A percentile compares a stretch with the other conserved stretches of the same genome.
phyloP scores from a whole-genome alignment of 1,284 basidiomycete genomes.

The Microbotryum lychnidis-dioicae region DNA sequence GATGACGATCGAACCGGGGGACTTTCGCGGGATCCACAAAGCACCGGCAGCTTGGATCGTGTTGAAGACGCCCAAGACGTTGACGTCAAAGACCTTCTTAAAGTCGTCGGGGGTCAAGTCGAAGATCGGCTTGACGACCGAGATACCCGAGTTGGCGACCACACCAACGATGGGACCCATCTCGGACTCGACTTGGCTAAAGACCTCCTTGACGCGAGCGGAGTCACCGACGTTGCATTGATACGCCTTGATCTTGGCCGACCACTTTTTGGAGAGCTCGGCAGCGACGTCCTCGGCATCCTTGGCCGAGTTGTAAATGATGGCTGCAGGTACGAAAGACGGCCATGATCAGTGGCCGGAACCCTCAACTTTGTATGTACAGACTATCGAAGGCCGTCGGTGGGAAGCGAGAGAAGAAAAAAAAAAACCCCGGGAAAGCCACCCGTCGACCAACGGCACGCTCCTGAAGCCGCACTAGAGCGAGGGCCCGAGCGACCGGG shows the following conservation, averaged over 20 bases:
- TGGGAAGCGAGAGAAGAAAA: neutral
- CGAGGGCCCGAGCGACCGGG: too few relatives aligned
- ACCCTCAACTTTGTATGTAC: too few relatives aligned
- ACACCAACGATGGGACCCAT: constrained; percentile 43
- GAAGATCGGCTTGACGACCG: constrained; percentile 48
- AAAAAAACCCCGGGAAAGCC: too few relatives aligned
- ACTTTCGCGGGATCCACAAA: constrained; percentile 36
- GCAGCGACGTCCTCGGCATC: constrained; percentile 44
- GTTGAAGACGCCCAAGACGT: constrained; percentile 46
- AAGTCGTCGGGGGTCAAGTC: constrained; percentile 48
- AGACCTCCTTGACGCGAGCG: constrained; percentile 39
- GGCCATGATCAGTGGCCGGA: neutral
- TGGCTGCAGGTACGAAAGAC: constrained; percentile 5
- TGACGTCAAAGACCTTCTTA: constrained; percentile 40
- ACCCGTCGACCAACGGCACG: neutral
- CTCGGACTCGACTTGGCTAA: constrained; percentile 43
- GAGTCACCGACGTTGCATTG: constrained; percentile 33
- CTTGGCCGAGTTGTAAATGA: constrained; percentile 36
- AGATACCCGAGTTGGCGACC: constrained; percentile 42
- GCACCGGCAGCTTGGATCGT: constrained; percentile 41
- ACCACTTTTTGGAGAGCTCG: constrained; percentile 40
- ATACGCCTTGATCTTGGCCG: constrained; percentile 42
- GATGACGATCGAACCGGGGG: constrained; percentile 45
- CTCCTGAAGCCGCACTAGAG: too few relatives aligned
- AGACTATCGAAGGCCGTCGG: too few relatives aligned